Evolutionary conservation across 192 early-diverging fungal species (phyloP).

Genomic region (Dimargaris cristalligena): DNA sequence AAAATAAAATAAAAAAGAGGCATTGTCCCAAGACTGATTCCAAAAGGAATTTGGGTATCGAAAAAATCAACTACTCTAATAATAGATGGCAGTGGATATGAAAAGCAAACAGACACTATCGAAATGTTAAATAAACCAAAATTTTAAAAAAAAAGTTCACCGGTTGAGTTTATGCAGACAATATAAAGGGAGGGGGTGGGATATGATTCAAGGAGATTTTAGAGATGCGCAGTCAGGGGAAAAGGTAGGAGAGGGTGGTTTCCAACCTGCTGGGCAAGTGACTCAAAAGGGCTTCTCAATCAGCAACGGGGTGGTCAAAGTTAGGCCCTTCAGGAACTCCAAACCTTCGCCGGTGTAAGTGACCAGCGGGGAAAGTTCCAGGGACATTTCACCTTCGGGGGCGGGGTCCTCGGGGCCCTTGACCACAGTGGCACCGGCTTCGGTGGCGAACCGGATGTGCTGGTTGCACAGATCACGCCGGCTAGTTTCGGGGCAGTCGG

Average conservation of each 20-base stretch:
- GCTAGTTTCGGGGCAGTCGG: slow-evolving; percentile 87
- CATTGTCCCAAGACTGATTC: too few species aligned
- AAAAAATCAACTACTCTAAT: too few species aligned
- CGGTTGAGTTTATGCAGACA: too few species aligned
- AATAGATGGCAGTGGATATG: not conserved
- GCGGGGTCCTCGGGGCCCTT: slow-evolving; percentile 22
- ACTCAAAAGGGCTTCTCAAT: slow-evolving; percentile 17
- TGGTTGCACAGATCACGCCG: slow-evolving; percentile 75
- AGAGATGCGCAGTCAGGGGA: too few species aligned
- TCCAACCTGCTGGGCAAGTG: too few species aligned
- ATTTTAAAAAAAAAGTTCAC: not conserved
- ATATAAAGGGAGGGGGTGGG: too few species aligned
- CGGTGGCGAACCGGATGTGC: slow-evolving; percentile 69
- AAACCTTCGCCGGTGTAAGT: slow-evolving; percentile 89
- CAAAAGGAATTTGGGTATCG: too few species aligned
- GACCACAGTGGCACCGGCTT: slow-evolving; percentile 66
- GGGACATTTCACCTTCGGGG: slow-evolving; percentile 25
- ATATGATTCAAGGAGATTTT: too few species aligned
- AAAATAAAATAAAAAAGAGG: too few species aligned
- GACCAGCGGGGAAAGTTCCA: slow-evolving; percentile 84
- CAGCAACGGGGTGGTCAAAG: slow-evolving; percentile 36
- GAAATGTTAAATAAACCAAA: not conserved
- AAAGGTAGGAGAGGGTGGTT: too few species aligned
- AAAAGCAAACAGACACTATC: not conserved
- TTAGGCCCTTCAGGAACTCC: slow-evolving; percentile 53